Evolutionary conservation across 116 monocot species (phyloP).

Genomic region (Trichopus zeylanicus): DNA sequence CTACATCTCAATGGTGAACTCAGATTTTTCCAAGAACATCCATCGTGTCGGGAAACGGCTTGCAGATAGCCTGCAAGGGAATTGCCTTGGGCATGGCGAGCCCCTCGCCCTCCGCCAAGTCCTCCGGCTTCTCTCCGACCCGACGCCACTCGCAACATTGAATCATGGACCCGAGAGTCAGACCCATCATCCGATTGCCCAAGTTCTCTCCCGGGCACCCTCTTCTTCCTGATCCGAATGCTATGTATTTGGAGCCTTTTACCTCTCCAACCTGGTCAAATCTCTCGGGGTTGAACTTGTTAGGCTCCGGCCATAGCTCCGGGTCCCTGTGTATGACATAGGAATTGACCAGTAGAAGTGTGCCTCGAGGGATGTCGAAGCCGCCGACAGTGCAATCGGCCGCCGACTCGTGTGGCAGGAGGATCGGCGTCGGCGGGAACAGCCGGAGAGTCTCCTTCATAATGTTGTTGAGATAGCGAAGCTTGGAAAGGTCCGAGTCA

Average conservation of each 20-base stretch:
- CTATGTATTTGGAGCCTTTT: neutral
- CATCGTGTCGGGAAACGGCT: neutral
- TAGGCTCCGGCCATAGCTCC: slow-evolving; percentile 11
- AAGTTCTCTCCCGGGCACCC: slow-evolving; percentile 38
- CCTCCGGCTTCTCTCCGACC: slow-evolving; percentile 13
- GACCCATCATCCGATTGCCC: slow-evolving; percentile 18
- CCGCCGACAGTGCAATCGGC: slow-evolving; percentile 14
- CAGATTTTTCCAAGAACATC: too few relatives aligned
- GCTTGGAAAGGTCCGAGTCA: slow-evolving; percentile 10
- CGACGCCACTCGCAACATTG: slow-evolving; percentile 45
- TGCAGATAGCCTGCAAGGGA: slow-evolving; percentile 24
- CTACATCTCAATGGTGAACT: too few relatives aligned
- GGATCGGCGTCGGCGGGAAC: slow-evolving; percentile 8
- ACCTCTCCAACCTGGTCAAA: neutral
- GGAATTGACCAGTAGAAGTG: slow-evolving; percentile 18
- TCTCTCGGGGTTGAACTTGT: slow-evolving; percentile 22
- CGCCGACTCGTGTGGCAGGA: slow-evolving; percentile 24
- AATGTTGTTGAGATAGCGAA: slow-evolving; percentile 15
- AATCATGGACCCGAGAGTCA: slow-evolving; percentile 24
- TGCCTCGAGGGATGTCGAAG: slow-evolving; percentile 10
- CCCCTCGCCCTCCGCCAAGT: slow-evolving; percentile 19
- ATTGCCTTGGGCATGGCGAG: slow-evolving; percentile 22
- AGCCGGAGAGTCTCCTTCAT: slow-evolving; percentile 23
- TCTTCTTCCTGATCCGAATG: slow-evolving; percentile 36
- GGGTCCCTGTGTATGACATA: slow-evolving; percentile 23